Evolutionary conservation across 495 filamentous ascomycete species (phyloP), one percentile per base, ranked within the genome.

Genomic region (Durotheca rogersii): DNA sequence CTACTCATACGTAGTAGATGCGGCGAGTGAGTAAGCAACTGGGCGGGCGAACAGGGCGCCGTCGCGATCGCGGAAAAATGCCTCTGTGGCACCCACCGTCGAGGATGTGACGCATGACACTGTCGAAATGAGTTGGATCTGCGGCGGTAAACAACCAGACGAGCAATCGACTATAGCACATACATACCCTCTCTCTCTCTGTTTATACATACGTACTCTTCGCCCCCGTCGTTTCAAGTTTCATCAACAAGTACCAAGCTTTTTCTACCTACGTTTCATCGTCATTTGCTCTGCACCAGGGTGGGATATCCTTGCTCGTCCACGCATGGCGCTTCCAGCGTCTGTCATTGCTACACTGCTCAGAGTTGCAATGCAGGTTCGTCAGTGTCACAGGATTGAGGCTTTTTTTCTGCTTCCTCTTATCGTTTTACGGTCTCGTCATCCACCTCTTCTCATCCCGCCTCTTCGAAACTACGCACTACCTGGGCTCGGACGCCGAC

Each of bases 251-350:
- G 36, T 49, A 42, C 47, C 37, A 60, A 56, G 51, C 52, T 56
- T 60, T 56, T 46, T 42, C 21, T 55, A 60, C 41, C 47, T 32
- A 47, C 45, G 57, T 60, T 60, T 60, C 47, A 52, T 60, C 41
- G 33, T 41, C 12, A 41, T n/a, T 56, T 60, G 57, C 51, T 33
- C n/a, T 60, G 57, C 57, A 56, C 44, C 11, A 4, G 19, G 6
- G 20, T n/a, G n/a, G n/a, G n/a, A n/a, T n/a, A 36, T 20, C 52
- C 57, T 48, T 56, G 57, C 37, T 36, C 32, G 34, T 44, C 31
- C n/a, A 47, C 50, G 56, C 50, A 47, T 25, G 35, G 50, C 56
- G 50, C 23, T 46, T 59, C 30, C 2, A 41, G 36, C 50, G 50
- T 38, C 35, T 48, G 44, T 58, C 40, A n/a, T n/a, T n/a, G n/a